phyloP scores from a whole-genome alignment of 2,329 filamentous ascomycete species.

The Penicillium verrucosum region DNA sequence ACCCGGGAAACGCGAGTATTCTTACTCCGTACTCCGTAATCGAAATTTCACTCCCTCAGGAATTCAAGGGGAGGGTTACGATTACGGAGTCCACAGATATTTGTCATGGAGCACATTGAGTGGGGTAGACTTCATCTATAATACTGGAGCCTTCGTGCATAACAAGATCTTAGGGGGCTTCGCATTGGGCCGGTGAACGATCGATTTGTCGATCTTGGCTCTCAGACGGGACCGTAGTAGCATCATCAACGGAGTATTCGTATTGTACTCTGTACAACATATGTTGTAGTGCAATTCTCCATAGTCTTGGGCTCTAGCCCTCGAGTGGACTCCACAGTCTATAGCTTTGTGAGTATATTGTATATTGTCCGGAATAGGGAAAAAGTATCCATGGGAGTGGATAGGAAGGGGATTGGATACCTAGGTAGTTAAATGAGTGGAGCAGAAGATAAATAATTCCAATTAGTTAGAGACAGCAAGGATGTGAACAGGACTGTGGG shows the following conservation, averaged over 20 bases:
- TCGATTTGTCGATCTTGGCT: constrained; percentile 15
- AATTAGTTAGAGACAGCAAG: not conserved
- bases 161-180: not conserved
- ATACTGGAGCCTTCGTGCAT: not conserved
- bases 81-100: not conserved
- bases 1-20: not conserved
- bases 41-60: too few species aligned
- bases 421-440: not conserved
- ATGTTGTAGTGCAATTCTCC: constrained; percentile 8
- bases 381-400: not conserved
- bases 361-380: not conserved
- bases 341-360: not conserved
- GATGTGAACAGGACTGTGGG: not conserved
- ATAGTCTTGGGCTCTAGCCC: constrained; percentile 4
- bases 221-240: not conserved
- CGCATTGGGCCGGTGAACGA: constrained; percentile 14
- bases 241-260: not conserved
- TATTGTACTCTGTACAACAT: too few species aligned
- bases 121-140: not conserved
- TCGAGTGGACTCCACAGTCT: not conserved
- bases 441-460: not conserved
- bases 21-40: not conserved
- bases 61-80: too few species aligned
- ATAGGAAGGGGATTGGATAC: not conserved
- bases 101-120: not conserved